Conservation (phyloP, 176 grass and related monocot species). For the Luzula sylvatica region DNA sequence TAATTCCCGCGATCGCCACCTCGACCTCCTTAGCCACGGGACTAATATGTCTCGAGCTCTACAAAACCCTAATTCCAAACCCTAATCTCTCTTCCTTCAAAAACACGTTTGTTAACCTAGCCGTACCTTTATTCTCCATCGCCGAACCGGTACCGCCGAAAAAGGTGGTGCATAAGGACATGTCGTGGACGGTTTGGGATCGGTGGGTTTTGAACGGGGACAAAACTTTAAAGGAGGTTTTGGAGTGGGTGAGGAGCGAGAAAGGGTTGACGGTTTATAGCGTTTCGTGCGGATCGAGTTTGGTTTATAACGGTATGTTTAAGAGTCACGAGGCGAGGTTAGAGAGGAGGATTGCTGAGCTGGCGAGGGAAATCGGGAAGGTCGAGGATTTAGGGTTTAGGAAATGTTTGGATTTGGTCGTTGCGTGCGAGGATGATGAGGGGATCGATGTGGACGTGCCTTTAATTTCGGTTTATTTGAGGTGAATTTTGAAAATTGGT, state of each 20-base stretch:
- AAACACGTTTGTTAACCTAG: constrained; percentile 77
- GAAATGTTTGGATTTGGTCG: too few species aligned
- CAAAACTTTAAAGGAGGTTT: constrained; percentile 37
- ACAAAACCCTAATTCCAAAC: constrained; percentile 45
- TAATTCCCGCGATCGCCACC: constrained; percentile 59
- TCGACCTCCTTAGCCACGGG: constrained; percentile 75
- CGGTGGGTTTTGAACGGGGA: constrained; percentile 49
- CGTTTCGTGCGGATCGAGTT: constrained; percentile 41
- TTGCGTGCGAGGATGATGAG: too few species aligned
- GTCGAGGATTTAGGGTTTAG: not conserved
- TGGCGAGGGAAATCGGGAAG: too few species aligned
- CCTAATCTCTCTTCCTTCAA: constrained; percentile 51
- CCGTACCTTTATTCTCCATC: constrained; percentile 56
- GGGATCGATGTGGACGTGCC: too few species aligned
- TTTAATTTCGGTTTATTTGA: too few species aligned
- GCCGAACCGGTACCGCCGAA: constrained; percentile 60
- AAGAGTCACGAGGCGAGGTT: too few species aligned
- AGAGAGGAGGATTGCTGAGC: too few species aligned
- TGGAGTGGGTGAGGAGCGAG: constrained; percentile 46
- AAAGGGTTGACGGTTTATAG: constrained; percentile 55
- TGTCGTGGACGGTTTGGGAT: constrained; percentile 66
- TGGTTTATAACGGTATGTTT: constrained; percentile 56
- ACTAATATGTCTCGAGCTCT: constrained; percentile 58
- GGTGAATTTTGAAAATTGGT: too few species aligned
- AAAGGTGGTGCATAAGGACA: constrained; percentile 48